A percentile compares a stretch with the other conserved stretches of the same genome.
phyloP scores from a whole-genome alignment of 176 grass and related monocot genomes.

The Aegilops sharonensis region DNA sequence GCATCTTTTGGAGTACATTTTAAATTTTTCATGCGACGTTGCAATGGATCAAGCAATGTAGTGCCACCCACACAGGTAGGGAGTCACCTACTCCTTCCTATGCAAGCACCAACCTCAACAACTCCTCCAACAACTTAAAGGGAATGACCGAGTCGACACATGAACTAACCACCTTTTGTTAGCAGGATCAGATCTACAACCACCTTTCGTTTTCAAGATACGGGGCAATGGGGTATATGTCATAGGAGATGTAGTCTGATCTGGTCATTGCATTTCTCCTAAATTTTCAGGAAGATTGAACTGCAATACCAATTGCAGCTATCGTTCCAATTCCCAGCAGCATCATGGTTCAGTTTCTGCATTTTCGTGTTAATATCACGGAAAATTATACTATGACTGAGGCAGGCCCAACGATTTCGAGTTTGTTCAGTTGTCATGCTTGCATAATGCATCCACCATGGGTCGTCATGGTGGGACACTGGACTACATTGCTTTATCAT shows the following conservation, averaged over 20 bases:
- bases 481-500: background rate
- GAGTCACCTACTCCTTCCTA: background rate
- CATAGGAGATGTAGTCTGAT: background rate
- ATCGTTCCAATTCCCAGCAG: background rate
- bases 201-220: background rate
- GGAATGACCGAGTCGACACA: background rate
- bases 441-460: background rate
- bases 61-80: background rate
- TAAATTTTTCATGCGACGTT: background rate
- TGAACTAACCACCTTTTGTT: background rate
- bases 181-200: background rate
- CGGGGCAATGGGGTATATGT: background rate
- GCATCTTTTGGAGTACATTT: too few relatives aligned
- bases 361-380: background rate
- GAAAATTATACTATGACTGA: background rate
- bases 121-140: background rate
- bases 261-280: background rate
- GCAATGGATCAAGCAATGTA: background rate
- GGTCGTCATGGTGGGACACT: background rate
- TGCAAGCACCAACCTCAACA: conserved; percentile 1
- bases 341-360: background rate
- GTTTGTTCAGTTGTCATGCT: background rate
- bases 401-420: background rate
- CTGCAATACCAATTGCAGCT: background rate
- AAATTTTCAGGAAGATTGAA: background rate